phyloP scores from a whole-genome alignment of 148 eudicot genomes.

The Nepenthes gracilis region DNA sequence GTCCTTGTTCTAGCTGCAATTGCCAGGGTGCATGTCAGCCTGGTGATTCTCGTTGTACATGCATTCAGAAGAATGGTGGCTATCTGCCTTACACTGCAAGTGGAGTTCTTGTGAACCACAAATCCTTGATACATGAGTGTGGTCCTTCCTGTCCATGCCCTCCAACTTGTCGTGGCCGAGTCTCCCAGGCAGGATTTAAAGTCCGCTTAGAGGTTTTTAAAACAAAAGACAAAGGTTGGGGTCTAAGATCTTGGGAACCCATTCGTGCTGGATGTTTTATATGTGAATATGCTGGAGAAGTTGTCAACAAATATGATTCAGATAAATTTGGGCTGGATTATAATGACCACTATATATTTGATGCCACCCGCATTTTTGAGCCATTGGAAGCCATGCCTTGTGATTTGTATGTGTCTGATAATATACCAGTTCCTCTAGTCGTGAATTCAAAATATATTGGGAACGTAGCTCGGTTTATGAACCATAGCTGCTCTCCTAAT shows the following conservation, averaged over 20 bases:
- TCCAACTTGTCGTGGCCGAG: constrained; percentile 8
- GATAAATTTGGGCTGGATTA: background rate
- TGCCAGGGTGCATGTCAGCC: constrained; percentile 13
- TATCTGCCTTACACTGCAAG: constrained; percentile 8
- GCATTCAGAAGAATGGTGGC: constrained; percentile 14
- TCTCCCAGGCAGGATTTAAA: constrained; percentile 8
- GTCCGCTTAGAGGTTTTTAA: constrained; percentile 14
- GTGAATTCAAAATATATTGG: constrained; percentile 14
- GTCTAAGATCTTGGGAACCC: constrained; percentile 23
- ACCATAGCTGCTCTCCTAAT: constrained; percentile 19
- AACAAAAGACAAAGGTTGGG: constrained; percentile 21
- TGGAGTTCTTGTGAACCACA: constrained; percentile 6
- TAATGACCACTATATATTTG: constrained; percentile 8
- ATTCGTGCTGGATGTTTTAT: constrained; percentile 28
- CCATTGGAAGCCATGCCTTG: constrained; percentile 6
- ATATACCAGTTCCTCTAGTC: constrained; percentile 7
- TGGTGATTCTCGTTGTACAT: constrained; percentile 11
- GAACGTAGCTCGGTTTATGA: constrained; percentile 17
- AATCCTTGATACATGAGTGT: constrained; percentile 14
- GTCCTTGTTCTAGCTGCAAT: constrained; percentile 11
- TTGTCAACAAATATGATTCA: background rate
- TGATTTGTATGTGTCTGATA: constrained; percentile 1
- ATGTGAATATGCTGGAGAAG: constrained; percentile 29
- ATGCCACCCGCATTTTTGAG: constrained; percentile 5
- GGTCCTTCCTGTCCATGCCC: constrained; percentile 13